These are phyloP conservation scores for Chiua virens DNA, from an alignment of 768 basidiomycete genomes.

Conservation along the genomic window DNA sequence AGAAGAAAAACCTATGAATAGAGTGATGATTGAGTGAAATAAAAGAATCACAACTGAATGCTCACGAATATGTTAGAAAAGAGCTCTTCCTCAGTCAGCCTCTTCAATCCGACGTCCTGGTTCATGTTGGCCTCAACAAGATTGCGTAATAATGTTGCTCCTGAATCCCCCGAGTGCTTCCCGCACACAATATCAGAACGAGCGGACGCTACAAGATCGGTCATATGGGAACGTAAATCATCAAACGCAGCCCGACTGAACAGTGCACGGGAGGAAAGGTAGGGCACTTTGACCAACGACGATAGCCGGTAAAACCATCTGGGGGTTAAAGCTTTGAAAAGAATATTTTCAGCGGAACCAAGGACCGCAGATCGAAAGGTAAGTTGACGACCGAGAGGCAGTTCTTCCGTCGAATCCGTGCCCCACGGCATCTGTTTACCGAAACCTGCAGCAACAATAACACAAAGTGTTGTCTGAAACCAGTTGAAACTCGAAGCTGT, in stretches of 20 bases:
- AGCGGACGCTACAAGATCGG: slow-evolving; percentile 40
- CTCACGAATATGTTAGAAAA: slow-evolving; percentile 50
- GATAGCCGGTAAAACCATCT: slow-evolving; percentile 30
- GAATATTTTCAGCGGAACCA: slow-evolving; percentile 17
- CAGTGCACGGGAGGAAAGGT: slow-evolving; percentile 32
- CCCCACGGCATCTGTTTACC: slow-evolving; percentile 37
- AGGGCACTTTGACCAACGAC: slow-evolving; percentile 32
- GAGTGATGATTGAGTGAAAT: not conserved
- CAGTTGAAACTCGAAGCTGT: not conserved
- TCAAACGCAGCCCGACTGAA: slow-evolving; percentile 34
- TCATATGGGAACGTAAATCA: slow-evolving; percentile 40
- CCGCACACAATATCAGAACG: slow-evolving; percentile 35
- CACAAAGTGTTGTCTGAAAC: slow-evolving; percentile 36
- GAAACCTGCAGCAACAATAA: slow-evolving; percentile 43
- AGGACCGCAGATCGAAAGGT: slow-evolving; percentile 39
- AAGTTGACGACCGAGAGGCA: slow-evolving; percentile 32
- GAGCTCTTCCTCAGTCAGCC: slow-evolving; percentile 45
- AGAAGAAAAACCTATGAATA: slow-evolving; percentile 41
- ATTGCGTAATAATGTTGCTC: slow-evolving; percentile 43
- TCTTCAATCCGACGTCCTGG: slow-evolving; percentile 29
- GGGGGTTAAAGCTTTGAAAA: slow-evolving; percentile 34
- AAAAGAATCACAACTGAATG: not conserved
- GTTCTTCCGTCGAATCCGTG: slow-evolving; percentile 27
- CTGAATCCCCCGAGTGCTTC: slow-evolving; percentile 16
- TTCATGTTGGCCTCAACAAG: slow-evolving; percentile 49